A percentile compares a stretch with the other conserved stretches of the same genome.
These are phyloP conservation scores for Scorias spongiosa DNA, from an alignment of 2,329 filamentous ascomycete species.

Conservation along the genomic window DNA sequence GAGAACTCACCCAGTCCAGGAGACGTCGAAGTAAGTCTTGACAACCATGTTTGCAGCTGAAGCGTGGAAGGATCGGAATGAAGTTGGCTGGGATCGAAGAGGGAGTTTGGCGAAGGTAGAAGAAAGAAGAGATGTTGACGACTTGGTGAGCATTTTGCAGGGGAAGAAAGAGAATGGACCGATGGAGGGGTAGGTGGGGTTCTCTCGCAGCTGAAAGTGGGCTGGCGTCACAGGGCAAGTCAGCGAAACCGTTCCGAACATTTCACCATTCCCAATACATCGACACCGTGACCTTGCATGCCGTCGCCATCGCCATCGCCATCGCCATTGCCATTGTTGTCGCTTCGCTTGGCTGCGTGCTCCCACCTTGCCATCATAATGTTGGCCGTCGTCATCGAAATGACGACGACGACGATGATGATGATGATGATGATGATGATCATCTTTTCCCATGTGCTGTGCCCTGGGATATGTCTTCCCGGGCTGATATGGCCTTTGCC, in stretches of 20 bases:
- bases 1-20: slow-evolving; percentile 7
- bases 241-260: not conserved
- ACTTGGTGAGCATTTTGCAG: slow-evolving; percentile 7
- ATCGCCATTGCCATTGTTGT: too few species aligned
- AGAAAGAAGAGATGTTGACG: slow-evolving; percentile 7
- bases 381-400: slow-evolving; percentile 1
- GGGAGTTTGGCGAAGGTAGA: slow-evolving; percentile 13
- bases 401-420: slow-evolving; percentile 4
- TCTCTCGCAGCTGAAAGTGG: not conserved
- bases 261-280: too few species aligned
- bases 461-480: too few species aligned
- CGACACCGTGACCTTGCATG: too few species aligned
- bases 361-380: not conserved
- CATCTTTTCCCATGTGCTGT: not conserved
- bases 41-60: slow-evolving; percentile 60
- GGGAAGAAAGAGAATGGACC: not conserved
- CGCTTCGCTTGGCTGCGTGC: too few species aligned
- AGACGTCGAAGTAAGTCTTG: slow-evolving; percentile 46
- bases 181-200: not conserved
- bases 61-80: slow-evolving; percentile 41
- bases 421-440: slow-evolving; percentile 1
- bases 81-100: slow-evolving; percentile 21
- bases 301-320: too few species aligned
- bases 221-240: not conserved
- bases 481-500: too few species aligned